A percentile compares a stretch with the other conserved stretches of the same genome.
These are phyloP conservation scores for Grosmannia huntii DNA, from an alignment of 2,329 filamentous ascomycete genomes.

Conservation along the genomic window DNA sequence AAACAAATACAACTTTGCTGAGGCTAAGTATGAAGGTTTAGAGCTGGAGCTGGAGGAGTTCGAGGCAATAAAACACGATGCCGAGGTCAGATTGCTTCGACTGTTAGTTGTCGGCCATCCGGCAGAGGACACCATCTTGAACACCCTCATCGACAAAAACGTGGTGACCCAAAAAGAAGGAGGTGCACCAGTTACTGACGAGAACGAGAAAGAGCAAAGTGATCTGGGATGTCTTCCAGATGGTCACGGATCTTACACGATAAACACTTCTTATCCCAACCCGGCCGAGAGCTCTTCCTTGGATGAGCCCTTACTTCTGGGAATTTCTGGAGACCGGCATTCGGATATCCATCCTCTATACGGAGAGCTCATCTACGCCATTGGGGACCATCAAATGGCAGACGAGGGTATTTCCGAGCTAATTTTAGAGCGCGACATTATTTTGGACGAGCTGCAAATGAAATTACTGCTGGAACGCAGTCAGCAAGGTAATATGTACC, in stretches of 20 bases:
- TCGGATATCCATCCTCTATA: constrained; percentile 34
- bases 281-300: not conserved
- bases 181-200: not conserved
- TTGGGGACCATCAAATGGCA: constrained; percentile 32
- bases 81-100: not conserved
- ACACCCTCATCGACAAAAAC: not conserved
- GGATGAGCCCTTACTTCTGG: constrained; percentile 13
- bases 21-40: constrained; percentile 21
- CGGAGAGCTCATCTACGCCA: constrained; percentile 26
- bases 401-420: constrained; percentile 35
- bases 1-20: constrained; percentile 10
- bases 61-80: not conserved
- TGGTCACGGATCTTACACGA: not conserved
- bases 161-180: not conserved
- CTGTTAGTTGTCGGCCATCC: not conserved
- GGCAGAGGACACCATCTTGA: not conserved
- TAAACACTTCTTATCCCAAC: too few relatives aligned
- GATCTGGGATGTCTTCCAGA: not conserved
- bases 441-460: constrained; percentile 23
- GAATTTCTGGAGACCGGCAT: constrained; percentile 15
- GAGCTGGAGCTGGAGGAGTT: constrained; percentile 15
- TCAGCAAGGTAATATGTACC: constrained; percentile 5
- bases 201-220: not conserved
- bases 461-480: constrained; percentile 4
- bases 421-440: constrained; percentile 23